These are phyloP conservation scores for Rhynchospora breviuscula DNA, from an alignment of 176 grass and related monocot genomes.

Conservation along the genomic window DNA sequence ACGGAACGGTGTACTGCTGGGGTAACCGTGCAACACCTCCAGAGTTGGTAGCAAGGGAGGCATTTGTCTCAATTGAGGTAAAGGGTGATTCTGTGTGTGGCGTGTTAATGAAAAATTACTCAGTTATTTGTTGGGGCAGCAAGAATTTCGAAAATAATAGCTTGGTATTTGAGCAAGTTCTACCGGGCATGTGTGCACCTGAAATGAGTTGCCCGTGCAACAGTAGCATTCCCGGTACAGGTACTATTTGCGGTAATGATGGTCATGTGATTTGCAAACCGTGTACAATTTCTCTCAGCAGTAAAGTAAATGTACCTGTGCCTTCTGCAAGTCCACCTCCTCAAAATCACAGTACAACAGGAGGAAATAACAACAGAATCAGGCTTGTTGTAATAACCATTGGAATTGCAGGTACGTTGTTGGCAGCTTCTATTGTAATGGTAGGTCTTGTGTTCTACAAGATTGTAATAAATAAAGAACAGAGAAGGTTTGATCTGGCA, in stretches of 20 bases:
- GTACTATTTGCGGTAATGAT: conserved; percentile 25
- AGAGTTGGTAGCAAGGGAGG: background rate
- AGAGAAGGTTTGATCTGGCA: conserved; percentile 15
- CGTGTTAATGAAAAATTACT: conserved; percentile 41
- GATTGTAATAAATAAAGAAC: conserved; percentile 9
- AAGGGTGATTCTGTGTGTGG: conserved; percentile 64
- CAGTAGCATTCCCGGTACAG: no score
- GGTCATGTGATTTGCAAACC: conserved; percentile 51
- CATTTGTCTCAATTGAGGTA: conserved; percentile 56
- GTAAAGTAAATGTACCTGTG: background rate
- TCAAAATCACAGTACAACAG: background rate
- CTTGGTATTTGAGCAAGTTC: conserved; percentile 37
- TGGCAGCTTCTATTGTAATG: conserved; percentile 9
- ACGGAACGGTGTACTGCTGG: conserved; percentile 47
- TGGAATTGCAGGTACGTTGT: conserved; percentile 9
- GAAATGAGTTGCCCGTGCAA: conserved; percentile 22
- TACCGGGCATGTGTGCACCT: conserved; percentile 45
- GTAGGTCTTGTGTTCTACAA: conserved; percentile 13
- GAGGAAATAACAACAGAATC: background rate
- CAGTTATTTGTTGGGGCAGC: conserved; percentile 69
- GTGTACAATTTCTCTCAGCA: conserved; percentile 19
- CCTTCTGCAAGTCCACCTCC: conserved; percentile 14
- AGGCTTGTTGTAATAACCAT: background rate
- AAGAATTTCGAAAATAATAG: conserved; percentile 16
- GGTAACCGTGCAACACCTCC: conserved; percentile 33